Evolutionary conservation across 2,329 filamentous ascomycete species (phyloP).

Genomic region (Nemania sp.): DNA sequence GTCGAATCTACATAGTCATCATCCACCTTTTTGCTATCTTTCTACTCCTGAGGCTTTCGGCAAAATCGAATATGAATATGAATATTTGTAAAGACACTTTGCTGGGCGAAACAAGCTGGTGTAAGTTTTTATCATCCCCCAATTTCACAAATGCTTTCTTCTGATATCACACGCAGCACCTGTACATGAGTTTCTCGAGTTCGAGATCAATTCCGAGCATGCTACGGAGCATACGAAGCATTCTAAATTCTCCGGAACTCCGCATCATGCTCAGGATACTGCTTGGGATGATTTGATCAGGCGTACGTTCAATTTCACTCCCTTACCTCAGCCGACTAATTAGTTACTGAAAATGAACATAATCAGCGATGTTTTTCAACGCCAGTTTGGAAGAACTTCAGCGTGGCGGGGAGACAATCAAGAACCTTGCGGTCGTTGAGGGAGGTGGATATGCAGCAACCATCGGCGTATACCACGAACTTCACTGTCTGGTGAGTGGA

Average conservation of each 20-base stretch:
- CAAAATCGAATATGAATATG: not conserved
- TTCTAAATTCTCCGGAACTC: too few relatives aligned
- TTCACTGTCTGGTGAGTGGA: constrained; percentile 22
- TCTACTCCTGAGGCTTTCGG: not conserved
- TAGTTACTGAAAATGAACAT: too few relatives aligned
- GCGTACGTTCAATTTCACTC: too few relatives aligned
- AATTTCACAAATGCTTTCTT: too few relatives aligned
- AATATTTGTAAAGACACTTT: not conserved
- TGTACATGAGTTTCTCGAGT: too few relatives aligned
- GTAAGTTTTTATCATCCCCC: not conserved
- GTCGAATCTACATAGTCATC: not conserved
- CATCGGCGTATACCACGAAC: constrained; percentile 26
- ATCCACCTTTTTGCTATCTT: not conserved
- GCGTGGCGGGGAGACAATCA: constrained; percentile 2
- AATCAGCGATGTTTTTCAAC: constrained; percentile 10
- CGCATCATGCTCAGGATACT: too few relatives aligned
- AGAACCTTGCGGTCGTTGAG: constrained; percentile 3
- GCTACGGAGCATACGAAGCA: too few relatives aligned
- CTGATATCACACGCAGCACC: too few relatives aligned
- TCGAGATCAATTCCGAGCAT: too few relatives aligned
- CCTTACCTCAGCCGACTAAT: too few relatives aligned
- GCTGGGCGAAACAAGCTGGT: constrained; percentile 3
- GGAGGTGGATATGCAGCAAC: constrained; percentile 21
- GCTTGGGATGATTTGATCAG: too few relatives aligned
- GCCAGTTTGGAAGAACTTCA: constrained; percentile 18